Base-by-base conservation (phyloP, 257 asterid species). In the Jacaranda copaia region DNA sequence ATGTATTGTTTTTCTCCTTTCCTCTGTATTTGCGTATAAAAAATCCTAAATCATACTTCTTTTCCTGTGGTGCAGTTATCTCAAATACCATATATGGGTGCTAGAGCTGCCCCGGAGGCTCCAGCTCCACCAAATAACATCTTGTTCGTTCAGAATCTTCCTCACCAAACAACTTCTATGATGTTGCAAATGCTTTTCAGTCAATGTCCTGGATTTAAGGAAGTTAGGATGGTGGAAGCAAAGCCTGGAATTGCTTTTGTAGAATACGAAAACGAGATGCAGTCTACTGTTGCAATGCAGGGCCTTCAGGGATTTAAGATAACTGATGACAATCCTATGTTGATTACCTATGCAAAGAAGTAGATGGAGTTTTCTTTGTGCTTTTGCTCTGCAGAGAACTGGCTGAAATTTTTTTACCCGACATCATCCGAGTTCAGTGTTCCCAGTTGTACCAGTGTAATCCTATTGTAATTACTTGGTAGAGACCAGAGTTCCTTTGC, bases 81-180 rank as follows among this genome's bases (percentile, higher is more conserved):
- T 68, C 98, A 93, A 82, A 74, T 91, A 68, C 96, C 98, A 32
- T 87, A 81, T 67, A 77, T 80, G 89, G 93, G 97, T 42, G 92
- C 75, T 58, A 91, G 90, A 84, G 83, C 91, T 8, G 86, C 79
- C 1, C 96, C 96, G 0, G 99, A 91, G 81, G 98, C 82, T 5
- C 99, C 99, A 59, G 98, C 97, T 70, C 99, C 98, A 19, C 99
- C 99, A 70, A 96, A 96, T 61, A 93, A 83, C 87, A 93, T 95
- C 71, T 68, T 95, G 78, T 91, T 95, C 78, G 60, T 93, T 83
- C 98, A 96, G 84, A 96, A 89, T 77, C 96, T 96, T 62, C 98
- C 98, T 56, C 99, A 91, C 76, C 97, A 93, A 82, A 84, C 99
- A 64, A 96, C 96, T 25, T 85, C 98, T 16, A 89, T 96, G 92